Conservation (phyloP, 2,329 filamentous ascomycete genomes). For the Plenodomus tracheiphilus region DNA sequence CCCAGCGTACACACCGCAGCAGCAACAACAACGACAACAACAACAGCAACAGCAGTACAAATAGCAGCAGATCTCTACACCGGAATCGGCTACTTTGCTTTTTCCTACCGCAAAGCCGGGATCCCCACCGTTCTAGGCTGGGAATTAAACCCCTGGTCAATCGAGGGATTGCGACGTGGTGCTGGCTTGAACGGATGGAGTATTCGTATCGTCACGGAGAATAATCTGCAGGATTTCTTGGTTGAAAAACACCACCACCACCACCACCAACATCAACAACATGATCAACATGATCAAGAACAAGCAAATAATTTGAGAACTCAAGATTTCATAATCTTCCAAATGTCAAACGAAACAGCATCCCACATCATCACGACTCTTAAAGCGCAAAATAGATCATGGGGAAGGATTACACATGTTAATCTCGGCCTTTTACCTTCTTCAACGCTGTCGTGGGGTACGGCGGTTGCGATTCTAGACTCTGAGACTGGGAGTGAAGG, state of each 20-base stretch:
- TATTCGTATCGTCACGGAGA: constrained; percentile 8
- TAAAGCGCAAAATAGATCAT: no score
- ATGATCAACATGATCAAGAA: no score
- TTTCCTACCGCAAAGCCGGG: constrained; percentile 76
- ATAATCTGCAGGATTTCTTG: no score
- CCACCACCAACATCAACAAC: no score
- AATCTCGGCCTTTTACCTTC: constrained; percentile 62
- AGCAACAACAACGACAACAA: constrained; percentile 4
- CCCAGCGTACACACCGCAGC: constrained; percentile 33
- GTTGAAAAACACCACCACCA: no score
- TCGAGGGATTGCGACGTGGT: constrained; percentile 50
- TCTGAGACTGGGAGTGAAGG: constrained; percentile 51
- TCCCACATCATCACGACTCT: no score
- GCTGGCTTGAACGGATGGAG: constrained; percentile 48
- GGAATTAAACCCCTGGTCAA: constrained; percentile 73
- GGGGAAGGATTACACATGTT: constrained; percentile 57
- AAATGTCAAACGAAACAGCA: no score
- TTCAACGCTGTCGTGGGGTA: constrained; percentile 54
- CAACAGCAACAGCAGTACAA: constrained; percentile 1
- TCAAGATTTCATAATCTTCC: constrained; percentile 48
- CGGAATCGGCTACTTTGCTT: constrained; percentile 92
- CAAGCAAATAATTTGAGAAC: no score
- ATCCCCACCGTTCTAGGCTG: constrained; percentile 63
- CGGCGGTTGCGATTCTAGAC: constrained; percentile 54
- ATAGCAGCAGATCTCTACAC: constrained; percentile 77